These are phyloP conservation scores for Didymella pinodella DNA, from an alignment of 2,329 filamentous ascomycete genomes.

Conservation along the genomic window DNA sequence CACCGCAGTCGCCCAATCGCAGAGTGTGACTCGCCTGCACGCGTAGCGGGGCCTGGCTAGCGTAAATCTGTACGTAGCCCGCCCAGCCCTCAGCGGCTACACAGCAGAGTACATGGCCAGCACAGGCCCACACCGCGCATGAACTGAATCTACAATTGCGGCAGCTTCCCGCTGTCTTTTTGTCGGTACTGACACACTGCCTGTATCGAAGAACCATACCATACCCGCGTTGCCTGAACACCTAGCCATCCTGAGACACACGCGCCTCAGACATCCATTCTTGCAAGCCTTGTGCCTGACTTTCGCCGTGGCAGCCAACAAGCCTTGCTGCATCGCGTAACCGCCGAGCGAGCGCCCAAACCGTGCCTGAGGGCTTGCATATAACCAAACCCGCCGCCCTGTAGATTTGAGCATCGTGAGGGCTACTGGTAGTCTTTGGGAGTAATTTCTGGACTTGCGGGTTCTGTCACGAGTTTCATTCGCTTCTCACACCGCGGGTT, in stretches of 20 bases:
- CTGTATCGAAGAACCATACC: constrained; percentile 40
- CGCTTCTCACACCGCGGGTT: constrained; percentile 34
- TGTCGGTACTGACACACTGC: constrained; percentile 45
- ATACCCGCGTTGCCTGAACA: constrained; percentile 38
- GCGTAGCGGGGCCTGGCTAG: constrained; percentile 9
- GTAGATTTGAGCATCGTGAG: constrained; percentile 18
- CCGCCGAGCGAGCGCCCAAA: constrained; percentile 22
- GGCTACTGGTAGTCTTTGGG: constrained; percentile 51
- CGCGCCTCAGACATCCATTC: constrained; percentile 42
- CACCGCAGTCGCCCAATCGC: constrained; percentile 32
- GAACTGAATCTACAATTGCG: constrained; percentile 46
- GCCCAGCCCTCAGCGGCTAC: constrained; percentile 37
- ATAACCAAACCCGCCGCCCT: constrained; percentile 47
- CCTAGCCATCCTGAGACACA: constrained; percentile 46
- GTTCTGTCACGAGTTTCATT: constrained; percentile 11
- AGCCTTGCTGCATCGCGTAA: constrained; percentile 30
- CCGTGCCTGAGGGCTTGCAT: constrained; percentile 37
- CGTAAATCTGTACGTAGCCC: constrained; percentile 7
- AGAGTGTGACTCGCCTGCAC: constrained; percentile 2
- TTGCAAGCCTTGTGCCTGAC: constrained; percentile 35
- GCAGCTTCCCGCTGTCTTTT: constrained; percentile 39
- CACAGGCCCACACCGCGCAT: constrained; percentile 39
- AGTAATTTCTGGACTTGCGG: constrained; percentile 9
- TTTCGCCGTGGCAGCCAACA: constrained; percentile 15
- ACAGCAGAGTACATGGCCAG: constrained; percentile 24